phyloP scores from a whole-genome alignment of 352 stramenopile species.

The Phytophthora macrochlamydospora region DNA sequence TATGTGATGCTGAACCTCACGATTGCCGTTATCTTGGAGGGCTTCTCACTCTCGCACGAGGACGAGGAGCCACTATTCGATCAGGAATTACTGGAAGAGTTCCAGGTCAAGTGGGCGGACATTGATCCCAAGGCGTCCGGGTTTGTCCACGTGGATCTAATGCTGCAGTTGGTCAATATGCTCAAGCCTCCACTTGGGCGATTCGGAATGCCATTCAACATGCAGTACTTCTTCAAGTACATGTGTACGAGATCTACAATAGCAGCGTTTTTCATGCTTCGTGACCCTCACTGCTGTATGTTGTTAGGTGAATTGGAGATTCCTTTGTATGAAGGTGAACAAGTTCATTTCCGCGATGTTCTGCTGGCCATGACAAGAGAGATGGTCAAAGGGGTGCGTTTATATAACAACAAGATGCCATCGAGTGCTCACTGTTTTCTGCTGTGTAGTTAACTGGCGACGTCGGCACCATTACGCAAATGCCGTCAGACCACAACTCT shows the following conservation, averaged over 20 bases:
- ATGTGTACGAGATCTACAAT: too few species aligned
- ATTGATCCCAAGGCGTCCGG: conserved; percentile 89
- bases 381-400: conserved; percentile 73
- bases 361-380: conserved; percentile 76
- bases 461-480: conserved; percentile 36
- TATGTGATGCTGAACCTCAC: conserved; percentile 95
- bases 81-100: conserved; percentile 84
- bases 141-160: conserved; percentile 75
- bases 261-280: conserved; percentile 6
- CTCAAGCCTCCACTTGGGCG: conserved; percentile 80
- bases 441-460: conserved; percentile 25
- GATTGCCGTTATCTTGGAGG: conserved; percentile 94
- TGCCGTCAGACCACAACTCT: conserved; percentile 32
- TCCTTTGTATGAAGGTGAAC: conserved; percentile 80
- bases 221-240: too few species aligned
- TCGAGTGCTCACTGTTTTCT: not conserved
- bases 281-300: conserved; percentile 1
- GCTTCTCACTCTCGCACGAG: conserved; percentile 83
- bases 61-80: conserved; percentile 90
- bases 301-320: conserved; percentile 59
- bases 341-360: conserved; percentile 87
- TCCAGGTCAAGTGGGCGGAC: conserved; percentile 84
- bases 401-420: not conserved
- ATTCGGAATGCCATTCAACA: conserved; percentile 2
- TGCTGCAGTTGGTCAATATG: conserved; percentile 71